Evolutionary conservation across 257 asterid species (phyloP), one percentile per base, ranked within the genome.

Genomic region (Petrea volubilis): DNA sequence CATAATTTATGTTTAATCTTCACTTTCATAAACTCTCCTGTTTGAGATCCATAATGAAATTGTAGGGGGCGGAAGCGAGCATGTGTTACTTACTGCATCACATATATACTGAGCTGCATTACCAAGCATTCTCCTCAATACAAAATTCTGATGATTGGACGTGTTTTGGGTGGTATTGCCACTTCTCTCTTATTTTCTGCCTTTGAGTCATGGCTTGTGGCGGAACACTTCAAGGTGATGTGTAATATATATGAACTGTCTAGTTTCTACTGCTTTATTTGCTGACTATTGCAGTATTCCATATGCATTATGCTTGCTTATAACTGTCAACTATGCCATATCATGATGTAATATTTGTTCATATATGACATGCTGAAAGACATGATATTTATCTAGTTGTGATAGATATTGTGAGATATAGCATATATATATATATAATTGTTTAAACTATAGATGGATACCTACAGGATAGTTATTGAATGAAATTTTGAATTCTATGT

Each of bases 201-300:
- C 24, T 93, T 93, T 68, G 97, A 93, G 74, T 93, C 98, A 3
- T 93, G 98, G 98, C 96, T 93, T 34, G 97, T 90, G 49, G 98
- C 97, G 0, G 98, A 93, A 69, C 98, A 93, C 85, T 84, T 84
- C 87, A 93, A 93, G 97, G 97, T 93, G 58, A 29, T 79, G 57
- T 18, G 40, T 33, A 53, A 60, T 40, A 28, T 63, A 17, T 46
- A 6, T 0, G 14, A 31, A n/a, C n/a, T n/a, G n/a, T n/a, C n/a
- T 71, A n/a, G 50, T 51, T 41, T 12, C 28, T 51, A 53, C 52
- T 56, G 21, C 17, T 33, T 33, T 10, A 4, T 23, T 14, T 11
- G 31, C 20, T 57, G 20, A 15, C 52, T 14, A 59, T 52, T 34
- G 43, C 25, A 56, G 43, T 51, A 9, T 17, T 51, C 20, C 14